Percentiles rank a stretch among this genome's conserved stretches.
Evolutionary conservation across 2,329 filamentous ascomycete genomes (phyloP).

Genomic region (Penicillium sp.): DNA sequence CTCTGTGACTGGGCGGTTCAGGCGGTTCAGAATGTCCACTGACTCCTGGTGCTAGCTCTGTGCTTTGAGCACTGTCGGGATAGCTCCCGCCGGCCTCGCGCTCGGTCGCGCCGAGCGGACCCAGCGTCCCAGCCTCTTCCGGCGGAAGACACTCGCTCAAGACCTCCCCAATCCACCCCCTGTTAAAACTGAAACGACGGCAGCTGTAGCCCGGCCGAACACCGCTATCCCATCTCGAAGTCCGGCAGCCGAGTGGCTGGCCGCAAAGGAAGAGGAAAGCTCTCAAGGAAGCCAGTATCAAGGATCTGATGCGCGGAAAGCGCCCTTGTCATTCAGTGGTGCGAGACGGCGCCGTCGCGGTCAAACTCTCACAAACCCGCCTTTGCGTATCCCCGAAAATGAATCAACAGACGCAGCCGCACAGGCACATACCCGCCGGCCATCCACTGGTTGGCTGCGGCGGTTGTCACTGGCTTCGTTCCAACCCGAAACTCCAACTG

Average conservation of each 20-base stretch:
- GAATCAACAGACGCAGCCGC: slow-evolving; percentile 14
- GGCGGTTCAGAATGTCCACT: slow-evolving; percentile 3
- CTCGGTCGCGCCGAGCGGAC: slow-evolving; percentile 53
- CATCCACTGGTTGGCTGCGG: slow-evolving; percentile 56
- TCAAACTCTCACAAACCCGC: slow-evolving; percentile 37
- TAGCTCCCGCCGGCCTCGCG: slow-evolving; percentile 59
- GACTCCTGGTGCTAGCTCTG: slow-evolving; percentile 50
- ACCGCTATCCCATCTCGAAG: slow-evolving; percentile 21
- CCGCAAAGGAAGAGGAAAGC: slow-evolving; percentile 16
- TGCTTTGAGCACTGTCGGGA: slow-evolving; percentile 62
- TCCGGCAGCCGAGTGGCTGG: slow-evolving; percentile 16
- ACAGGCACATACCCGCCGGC: slow-evolving; percentile 34
- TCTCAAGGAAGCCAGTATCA: slow-evolving; percentile 12
- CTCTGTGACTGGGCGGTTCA: background rate
- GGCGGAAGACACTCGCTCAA: slow-evolving; percentile 28
- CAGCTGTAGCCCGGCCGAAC: slow-evolving; percentile 18
- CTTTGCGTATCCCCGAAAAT: slow-evolving; percentile 30
- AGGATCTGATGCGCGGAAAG: slow-evolving; percentile 22
- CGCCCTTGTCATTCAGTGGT: slow-evolving; percentile 29
- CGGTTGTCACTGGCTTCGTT: slow-evolving; percentile 55
- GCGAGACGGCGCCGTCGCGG: slow-evolving; percentile 37
- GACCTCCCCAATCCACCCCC: slow-evolving; percentile 19
- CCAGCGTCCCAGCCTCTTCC: slow-evolving; percentile 31
- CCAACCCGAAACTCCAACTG: slow-evolving; percentile 48
- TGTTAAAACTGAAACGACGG: slow-evolving; percentile 13